Base-by-base conservation (phyloP, 2,329 filamentous ascomycete species). In the Monosporascus ibericus region DNA sequence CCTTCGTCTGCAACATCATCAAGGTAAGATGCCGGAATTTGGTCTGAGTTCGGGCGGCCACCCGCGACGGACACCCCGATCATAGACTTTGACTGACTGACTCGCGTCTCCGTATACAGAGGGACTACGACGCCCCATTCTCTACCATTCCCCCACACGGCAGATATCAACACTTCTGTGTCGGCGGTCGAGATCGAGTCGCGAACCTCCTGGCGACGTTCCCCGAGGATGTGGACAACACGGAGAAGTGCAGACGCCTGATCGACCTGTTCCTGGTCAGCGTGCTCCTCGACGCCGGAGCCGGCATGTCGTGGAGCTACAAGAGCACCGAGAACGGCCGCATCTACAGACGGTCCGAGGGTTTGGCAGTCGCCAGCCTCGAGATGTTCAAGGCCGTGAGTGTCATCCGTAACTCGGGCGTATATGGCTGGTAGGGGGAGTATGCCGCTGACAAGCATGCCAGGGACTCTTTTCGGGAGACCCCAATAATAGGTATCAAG, bases 1-100 rank as follows among this genome's bases (percentile, higher is more conserved):
- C 81, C 44, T 96, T 95, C 68, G 88, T 96, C 9, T 86, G 92
- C n/a, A 86, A 88, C 40, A 92, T 96, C 58, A 95, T 96, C 75
- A 96, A 95, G 87, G 91, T 92, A 74, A 60, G 78, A 64, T 17
- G 14, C 11, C 15, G 24, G 14, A 20, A 36, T 46, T 39, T 8
- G 25, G 6, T 18, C 22, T 3, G 15, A 5, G 34, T 18, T 37
- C 15, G 22, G 1, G 18, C 14, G 2, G 30, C 14, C 11, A 5
- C 9, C 30, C 9, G 30, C 30, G 30, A 34, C 30, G 14, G 5
- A 14, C 30, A 9, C 9, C 39, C 39, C 18, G 8, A 20, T 20
- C 18, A 9, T 14, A 24, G 39, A 18, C 18, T 14, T 24, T 18
- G n/a, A 18, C 18, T 11, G 48, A 42, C 54, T 60, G 49, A 58